Percentiles rank a stretch among this genome's conserved stretches.
These are phyloP conservation scores for Vitis rotundifolia DNA, from an alignment of 164 flowering plant genomes.

Conservation along the genomic window DNA sequence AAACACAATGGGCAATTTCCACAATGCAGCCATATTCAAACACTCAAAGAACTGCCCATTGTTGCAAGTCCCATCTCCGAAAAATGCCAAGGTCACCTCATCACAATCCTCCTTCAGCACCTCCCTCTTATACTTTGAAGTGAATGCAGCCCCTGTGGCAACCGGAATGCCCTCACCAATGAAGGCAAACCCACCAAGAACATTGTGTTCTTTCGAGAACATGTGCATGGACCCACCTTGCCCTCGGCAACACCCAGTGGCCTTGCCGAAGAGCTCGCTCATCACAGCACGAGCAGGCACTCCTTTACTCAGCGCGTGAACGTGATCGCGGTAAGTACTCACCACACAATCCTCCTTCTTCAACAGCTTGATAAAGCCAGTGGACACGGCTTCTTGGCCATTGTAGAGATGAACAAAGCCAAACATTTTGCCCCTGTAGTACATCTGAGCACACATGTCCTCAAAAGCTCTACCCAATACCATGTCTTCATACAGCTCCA, in stretches of 20 bases:
- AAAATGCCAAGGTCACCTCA: constrained; percentile 79
- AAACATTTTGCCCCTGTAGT: constrained; percentile 91
- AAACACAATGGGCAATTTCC: constrained; percentile 92
- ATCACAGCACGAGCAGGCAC: constrained; percentile 85
- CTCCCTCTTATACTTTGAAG: constrained; percentile 75
- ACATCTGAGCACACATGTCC: constrained; percentile 99
- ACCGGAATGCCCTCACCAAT: constrained; percentile 96
- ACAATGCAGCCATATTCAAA: constrained; percentile 93
- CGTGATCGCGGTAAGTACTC: constrained; percentile 92
- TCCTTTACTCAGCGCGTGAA: constrained; percentile 88
- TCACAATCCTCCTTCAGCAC: constrained; percentile 75
- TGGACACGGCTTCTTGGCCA: constrained; percentile 94
- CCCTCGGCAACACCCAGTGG: constrained; percentile 92
- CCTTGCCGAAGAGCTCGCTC: constrained; percentile 91
- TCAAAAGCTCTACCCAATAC: constrained; percentile 78
- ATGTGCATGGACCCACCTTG: constrained; percentile 99
- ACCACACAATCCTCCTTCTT: constrained; percentile 65
- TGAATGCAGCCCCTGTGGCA: constrained; percentile 93
- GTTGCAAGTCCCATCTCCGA: constrained; percentile 92
- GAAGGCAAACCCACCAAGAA: constrained; percentile 96
- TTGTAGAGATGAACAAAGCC: constrained; percentile 95
- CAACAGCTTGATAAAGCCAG: constrained; percentile 88
- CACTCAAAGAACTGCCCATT: constrained; percentile 98
- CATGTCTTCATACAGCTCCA: constrained; percentile 83
- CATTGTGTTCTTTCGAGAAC: constrained; percentile 87